phyloP scores from a whole-genome alignment of 108 stramenopile species.

The Skeletonema grethae region DNA sequence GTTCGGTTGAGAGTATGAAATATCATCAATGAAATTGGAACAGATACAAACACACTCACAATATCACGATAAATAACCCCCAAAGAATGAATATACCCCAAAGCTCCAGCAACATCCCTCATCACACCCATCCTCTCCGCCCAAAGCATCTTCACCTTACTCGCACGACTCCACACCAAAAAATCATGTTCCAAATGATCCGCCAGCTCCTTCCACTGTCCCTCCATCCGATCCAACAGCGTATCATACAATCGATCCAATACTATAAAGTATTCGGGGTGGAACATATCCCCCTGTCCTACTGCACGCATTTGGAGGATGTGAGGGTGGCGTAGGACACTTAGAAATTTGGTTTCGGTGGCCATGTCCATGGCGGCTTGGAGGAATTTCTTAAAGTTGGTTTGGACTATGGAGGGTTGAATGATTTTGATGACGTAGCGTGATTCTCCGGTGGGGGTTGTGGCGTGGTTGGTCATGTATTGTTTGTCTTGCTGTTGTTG shows the following conservation, averaged over 20 bases:
- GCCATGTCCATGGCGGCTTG: slow-evolving; percentile 50
- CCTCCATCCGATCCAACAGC: slow-evolving; percentile 29
- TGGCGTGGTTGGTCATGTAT: slow-evolving; percentile 18
- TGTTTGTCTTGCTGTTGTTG: slow-evolving; percentile 24
- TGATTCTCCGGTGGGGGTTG: slow-evolving; percentile 12
- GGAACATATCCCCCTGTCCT: slow-evolving; percentile 45
- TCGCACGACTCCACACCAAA: slow-evolving; percentile 24
- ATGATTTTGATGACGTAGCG: slow-evolving; percentile 44
- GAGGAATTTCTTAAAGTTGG: slow-evolving; percentile 29
- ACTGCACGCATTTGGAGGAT: slow-evolving; percentile 40
- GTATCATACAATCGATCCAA: slow-evolving; percentile 49
- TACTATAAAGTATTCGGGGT: slow-evolving; percentile 52
- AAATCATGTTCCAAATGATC: slow-evolving; percentile 27
- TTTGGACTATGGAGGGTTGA: slow-evolving; percentile 20
- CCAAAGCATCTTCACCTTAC: slow-evolving; percentile 31
- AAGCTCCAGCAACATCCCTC: slow-evolving; percentile 1
- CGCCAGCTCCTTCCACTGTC: slow-evolving; percentile 16
- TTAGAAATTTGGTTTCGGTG: slow-evolving; percentile 40
- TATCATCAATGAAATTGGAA: neutral
- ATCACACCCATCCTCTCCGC: slow-evolving; percentile 30
- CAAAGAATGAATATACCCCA: slow-evolving; percentile 6
- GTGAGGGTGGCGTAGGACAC: slow-evolving; percentile 29
- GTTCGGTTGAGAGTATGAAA: neutral
- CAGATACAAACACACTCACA: slow-evolving; percentile 10
- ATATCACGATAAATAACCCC: slow-evolving; percentile 76